phyloP scores from a whole-genome alignment of 805 yeast genomes.

The Brettanomyces sp. region DNA sequence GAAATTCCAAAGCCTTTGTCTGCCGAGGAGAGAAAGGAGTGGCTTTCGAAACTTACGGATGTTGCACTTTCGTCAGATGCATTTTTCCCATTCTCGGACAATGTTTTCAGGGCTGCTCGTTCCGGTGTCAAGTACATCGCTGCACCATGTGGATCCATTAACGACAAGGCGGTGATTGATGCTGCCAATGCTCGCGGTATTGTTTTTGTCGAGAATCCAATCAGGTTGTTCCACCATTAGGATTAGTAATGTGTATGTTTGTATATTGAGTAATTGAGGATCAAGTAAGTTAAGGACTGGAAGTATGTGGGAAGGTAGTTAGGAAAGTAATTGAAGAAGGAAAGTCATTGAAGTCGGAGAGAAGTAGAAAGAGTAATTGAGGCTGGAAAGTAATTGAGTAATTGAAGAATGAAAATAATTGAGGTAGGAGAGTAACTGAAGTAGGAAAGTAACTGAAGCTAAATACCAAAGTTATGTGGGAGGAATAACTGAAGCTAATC shows the following conservation, averaged over 20 bases:
- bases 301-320: too few species aligned
- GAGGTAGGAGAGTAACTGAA: too few species aligned
- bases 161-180: constrained; percentile 91
- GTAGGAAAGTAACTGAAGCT: too few species aligned
- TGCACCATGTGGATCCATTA: constrained; percentile 96
- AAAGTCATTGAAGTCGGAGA: too few species aligned
- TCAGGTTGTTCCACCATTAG: constrained; percentile 95
- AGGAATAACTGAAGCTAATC: too few species aligned
- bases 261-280: too few species aligned
- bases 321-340: too few species aligned
- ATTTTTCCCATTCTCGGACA: constrained; percentile 99
- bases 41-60: constrained; percentile 70
- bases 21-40: constrained; percentile 72
- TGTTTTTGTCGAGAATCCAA: constrained; percentile 94
- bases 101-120: constrained; percentile 93
- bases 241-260: neutral
- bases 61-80: constrained; percentile 97
- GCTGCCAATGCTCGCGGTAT: constrained; percentile 90
- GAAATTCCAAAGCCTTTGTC: constrained; percentile 79
- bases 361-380: too few species aligned
- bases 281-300: too few species aligned
- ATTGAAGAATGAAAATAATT: too few species aligned
- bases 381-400: too few species aligned
- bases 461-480: too few species aligned
- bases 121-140: constrained; percentile 94